Base-by-base conservation (phyloP, 805 yeast genomes). In the Metschnikowia shivogae region DNA sequence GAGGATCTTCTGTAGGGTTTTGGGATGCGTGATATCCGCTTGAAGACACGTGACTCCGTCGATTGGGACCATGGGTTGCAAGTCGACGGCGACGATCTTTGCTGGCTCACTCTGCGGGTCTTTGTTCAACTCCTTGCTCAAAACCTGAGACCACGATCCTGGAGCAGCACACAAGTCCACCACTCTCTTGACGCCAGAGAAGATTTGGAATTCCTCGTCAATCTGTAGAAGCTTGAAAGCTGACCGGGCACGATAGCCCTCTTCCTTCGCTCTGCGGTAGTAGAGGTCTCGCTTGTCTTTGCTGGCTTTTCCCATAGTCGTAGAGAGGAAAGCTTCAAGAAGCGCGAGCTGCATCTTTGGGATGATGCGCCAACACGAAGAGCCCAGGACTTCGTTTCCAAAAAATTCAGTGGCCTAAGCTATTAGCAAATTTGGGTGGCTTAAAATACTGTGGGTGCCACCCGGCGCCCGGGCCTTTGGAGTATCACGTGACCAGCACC, bases 11-110 rank as follows among this genome's bases (percentile, higher is more conserved):
- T 76, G 76, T 42, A 93, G 72, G 0, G 99, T 93, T 59, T 81
- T 80, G 12, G 99, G 97, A 67, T 93, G 97, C 1, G 99, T 93
- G 55, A 93, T 93, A 66, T 93, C 99, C 1, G 98, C 98, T 63
- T 93, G 98, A 42, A 93, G 66, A 2, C 95, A 83, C 1, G 82
- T 85, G 12, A 93, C 98, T 42, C 95, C 88, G 2, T 81, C 81
- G n/a, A 93, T 86, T 1, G 98, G 98, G 0, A 95, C 82, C 95
- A 93, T 93, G 5, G 99, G 97, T 62, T 93, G 99, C 44, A 93
- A 72, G 64, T 93, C 99, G 1, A 93, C 99, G 0, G 97, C 89
- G 7, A 93, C 95, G 36, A 93, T 88, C 57, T 83, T 86, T 33
- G 87, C 80, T 29, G 73, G 71, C 8, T 59, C 54, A 6, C 57